Evolutionary conservation across 352 stramenopile species (phyloP).

Genomic region (Pythium vanterpoolii): DNA sequence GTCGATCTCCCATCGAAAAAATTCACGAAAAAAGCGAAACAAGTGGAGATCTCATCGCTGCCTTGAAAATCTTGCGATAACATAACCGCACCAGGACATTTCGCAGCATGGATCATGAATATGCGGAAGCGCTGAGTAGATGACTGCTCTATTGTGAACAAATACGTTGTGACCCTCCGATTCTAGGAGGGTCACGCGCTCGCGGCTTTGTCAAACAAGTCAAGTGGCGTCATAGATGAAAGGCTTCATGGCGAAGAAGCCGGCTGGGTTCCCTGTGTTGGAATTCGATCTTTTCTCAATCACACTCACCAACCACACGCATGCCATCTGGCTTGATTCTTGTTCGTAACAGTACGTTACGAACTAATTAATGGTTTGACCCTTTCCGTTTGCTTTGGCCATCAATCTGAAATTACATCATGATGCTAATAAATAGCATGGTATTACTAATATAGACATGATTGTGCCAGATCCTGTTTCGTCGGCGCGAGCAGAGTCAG

Average conservation of each 20-base stretch:
- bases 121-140: too few species aligned
- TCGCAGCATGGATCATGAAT: too few species aligned
- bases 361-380: background rate
- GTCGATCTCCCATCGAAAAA: too few species aligned
- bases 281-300: slow-evolving; percentile 1
- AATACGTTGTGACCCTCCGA: too few species aligned
- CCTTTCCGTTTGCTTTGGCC: background rate
- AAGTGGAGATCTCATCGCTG: too few species aligned
- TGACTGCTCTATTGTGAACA: too few species aligned
- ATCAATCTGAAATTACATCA: background rate
- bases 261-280: background rate
- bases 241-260: background rate
- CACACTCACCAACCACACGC: background rate
- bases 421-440: background rate
- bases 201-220: too few species aligned
- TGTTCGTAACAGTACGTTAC: background rate
- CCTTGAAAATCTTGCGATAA: too few species aligned
- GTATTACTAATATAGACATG: slow-evolving; percentile 10
- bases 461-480: slow-evolving; percentile 21
- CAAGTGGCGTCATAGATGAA: too few species aligned
- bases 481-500: slow-evolving; percentile 13
- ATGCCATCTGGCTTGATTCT: slow-evolving; percentile 8
- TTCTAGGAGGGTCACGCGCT: too few species aligned
- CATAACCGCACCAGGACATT: too few species aligned
- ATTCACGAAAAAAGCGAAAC: too few species aligned